A percentile compares a stretch with the other conserved stretches of the same genome.
These are phyloP conservation scores for Thuidium tamariscinum DNA, from an alignment of 225 moss, liverwort and hornwort genomes.

Conservation along the genomic window DNA sequence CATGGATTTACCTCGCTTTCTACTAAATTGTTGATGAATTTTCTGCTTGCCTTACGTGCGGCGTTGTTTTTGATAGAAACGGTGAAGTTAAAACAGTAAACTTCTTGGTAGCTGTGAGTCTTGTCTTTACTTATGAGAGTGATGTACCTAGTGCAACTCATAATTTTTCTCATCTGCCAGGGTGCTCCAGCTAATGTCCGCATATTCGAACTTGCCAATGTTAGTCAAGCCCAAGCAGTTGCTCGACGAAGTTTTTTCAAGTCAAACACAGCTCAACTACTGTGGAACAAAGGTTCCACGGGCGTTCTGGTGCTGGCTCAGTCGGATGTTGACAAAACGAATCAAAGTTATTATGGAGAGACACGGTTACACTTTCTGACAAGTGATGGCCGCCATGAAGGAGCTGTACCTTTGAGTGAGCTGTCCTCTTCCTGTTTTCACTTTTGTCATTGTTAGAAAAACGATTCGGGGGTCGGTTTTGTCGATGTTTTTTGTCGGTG, in stretches of 20 bases:
- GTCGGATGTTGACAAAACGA: slow-evolving; percentile 94
- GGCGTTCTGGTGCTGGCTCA: slow-evolving; percentile 77
- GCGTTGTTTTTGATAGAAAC: background rate
- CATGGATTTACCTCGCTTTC: background rate
- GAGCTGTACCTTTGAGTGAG: slow-evolving; percentile 91
- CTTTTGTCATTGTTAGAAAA: background rate
- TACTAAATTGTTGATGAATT: background rate
- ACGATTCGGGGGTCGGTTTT: background rate
- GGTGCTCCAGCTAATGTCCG: slow-evolving; percentile 88
- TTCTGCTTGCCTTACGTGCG: background rate
- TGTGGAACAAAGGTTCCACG: slow-evolving; percentile 89
- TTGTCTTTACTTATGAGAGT: background rate
- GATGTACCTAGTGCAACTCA: background rate
- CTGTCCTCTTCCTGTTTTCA: background rate
- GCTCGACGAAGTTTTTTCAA: slow-evolving; percentile 90
- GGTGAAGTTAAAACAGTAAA: background rate
- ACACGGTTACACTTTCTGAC: slow-evolving; percentile 72
- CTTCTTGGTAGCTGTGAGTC: background rate
- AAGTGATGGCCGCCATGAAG: slow-evolving; percentile 80
- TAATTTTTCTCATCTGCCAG: slow-evolving; percentile 26
- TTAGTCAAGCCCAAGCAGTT: slow-evolving; percentile 57
- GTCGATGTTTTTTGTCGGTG: background rate
- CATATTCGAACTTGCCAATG: slow-evolving; percentile 60
- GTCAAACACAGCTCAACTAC: slow-evolving; percentile 67
- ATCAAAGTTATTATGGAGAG: slow-evolving; percentile 93